Evolutionary conservation across 345 rosid species (phyloP), one percentile per base, ranked within the genome.

Genomic region (Gossypium arboreum): DNA sequence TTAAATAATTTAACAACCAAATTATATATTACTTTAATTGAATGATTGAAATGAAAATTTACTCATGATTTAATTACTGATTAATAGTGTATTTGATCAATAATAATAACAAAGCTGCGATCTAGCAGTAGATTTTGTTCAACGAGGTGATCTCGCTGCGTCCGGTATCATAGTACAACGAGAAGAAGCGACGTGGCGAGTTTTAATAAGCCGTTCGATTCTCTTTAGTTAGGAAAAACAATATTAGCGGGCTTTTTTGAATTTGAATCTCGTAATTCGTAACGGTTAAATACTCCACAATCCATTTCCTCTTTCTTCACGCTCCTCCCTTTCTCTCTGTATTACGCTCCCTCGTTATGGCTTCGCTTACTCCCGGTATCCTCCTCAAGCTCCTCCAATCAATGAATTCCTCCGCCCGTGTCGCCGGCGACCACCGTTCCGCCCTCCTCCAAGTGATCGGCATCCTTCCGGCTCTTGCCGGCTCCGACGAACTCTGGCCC

Each of bases 351-450:
- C 60, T 72, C 44, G 78, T 45, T 10, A 94, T 95, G 98, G 93
- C 97, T 47, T 83, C 93, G 43, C 93, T 86, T 3, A 86, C 93
- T 6, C 92, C 87, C 2, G 98, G 98, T 20, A 90, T 94, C 83
- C 93, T 92, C 73, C 88, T 95, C 5, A 92, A 91, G 78, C 96
- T 94, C 77, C 96, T 94, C 34, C 98, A 94, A 61, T 84, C 92
- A 12, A 95, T 95, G 98, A 90, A 87, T 84, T 80, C 98, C n/a
- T 24, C 84, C 15, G 63, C 88, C 16, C 92, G 99, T 0, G 92
- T 90, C 66, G 85, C 97, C 71, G 97, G 98, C 27, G 98, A 93
- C 82, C 98, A 95, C 93, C 91, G 98, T 78, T 91, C 90, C 43
- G 79, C 97, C 17, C 90, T 84, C 64, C 88, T 95, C 63, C 98